Base-by-base conservation (phyloP, 1,284 basidiomycete genomes). In the Cystobasidium sp. region DNA sequence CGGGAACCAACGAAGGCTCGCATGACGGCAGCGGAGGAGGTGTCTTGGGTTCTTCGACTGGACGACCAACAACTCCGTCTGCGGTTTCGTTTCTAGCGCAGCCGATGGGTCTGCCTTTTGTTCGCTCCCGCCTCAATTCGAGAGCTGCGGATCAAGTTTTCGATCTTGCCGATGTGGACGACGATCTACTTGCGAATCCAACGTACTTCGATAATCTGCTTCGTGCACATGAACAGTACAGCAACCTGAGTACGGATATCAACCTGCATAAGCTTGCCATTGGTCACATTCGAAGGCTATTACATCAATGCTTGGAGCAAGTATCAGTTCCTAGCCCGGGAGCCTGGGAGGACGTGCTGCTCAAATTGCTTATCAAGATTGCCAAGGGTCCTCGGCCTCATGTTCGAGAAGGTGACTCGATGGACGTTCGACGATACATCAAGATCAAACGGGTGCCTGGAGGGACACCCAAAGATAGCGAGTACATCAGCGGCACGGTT, bases 401-500 rank as follows among this genome's bases (percentile, higher is more conserved):
- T 55, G 82, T 85, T 1, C 82, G 83, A 12, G 82, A 82, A 2
- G 91, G 93, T 68, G 94, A 97, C 79, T 83, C 82, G 43, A 95
- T 97, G 87, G 96, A 99, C 82, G 91, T 97, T 22, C 87, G 96
- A 61, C 88, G 91, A 39, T 97, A 97, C 79, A 93, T 99, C 77
- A 99, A 99, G 85, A 95, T 99, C 83, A 99, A 99, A 85, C 96
- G 97, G 83, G 91, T 99, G 20, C 95, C 97, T 0, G 97, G 97
- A 14, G 97, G 97, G 12, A 86, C 87, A 65, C 94, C 95, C 46
- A 87, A 86, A 43, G 94, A 99, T 81, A 97, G 93, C 12, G 95
- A 98, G 85, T 99, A 96, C 80, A 92, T 99, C 64, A 92, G 96
- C 77, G 97, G 97, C 3, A 93, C 92, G 10, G 94, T 99, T 63